phyloP scores from a whole-genome alignment of 495 filamentous ascomycete genomes.

The Apodospora peruviana region DNA sequence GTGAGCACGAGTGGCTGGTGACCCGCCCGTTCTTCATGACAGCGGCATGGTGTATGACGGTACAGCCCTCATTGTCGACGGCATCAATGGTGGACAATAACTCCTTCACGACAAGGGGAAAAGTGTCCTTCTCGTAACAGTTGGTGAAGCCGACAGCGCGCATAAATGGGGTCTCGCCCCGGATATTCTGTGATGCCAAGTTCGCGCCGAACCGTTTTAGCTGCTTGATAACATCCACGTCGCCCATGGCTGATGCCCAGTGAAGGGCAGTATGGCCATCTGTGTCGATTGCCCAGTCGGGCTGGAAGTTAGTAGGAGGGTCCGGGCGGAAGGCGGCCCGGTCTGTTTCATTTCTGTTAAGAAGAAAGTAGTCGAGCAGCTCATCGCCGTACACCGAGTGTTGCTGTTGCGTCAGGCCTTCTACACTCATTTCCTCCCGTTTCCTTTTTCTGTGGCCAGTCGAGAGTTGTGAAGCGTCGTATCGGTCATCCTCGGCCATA shows the following conservation, averaged over 20 bases:
- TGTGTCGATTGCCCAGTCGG: slow-evolving; percentile 83
- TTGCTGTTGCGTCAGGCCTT: slow-evolving; percentile 68
- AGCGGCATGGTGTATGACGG: slow-evolving; percentile 88
- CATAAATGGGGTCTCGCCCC: slow-evolving; percentile 91
- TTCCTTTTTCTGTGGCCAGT: slow-evolving; percentile 74
- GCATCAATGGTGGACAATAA: slow-evolving; percentile 69
- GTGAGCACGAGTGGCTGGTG: slow-evolving; percentile 73
- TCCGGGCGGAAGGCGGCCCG: slow-evolving; percentile 63
- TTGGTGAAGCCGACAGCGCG: slow-evolving; percentile 94
- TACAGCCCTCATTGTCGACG: slow-evolving; percentile 70
- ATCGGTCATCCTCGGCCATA: slow-evolving; percentile 72
- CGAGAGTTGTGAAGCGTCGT: slow-evolving; percentile 60
- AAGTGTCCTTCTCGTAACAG: slow-evolving; percentile 84
- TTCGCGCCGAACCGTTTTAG: slow-evolving; percentile 71
- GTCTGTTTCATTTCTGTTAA: slow-evolving; percentile 55
- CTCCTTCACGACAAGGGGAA: slow-evolving; percentile 72
- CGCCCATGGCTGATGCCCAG: slow-evolving; percentile 98
- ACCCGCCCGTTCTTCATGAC: slow-evolving; percentile 68
- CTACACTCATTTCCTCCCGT: slow-evolving; percentile 57
- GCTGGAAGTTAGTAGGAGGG: slow-evolving; percentile 75
- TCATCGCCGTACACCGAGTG: slow-evolving; percentile 88
- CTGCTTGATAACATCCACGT: slow-evolving; percentile 82
- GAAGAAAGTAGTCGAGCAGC: slow-evolving; percentile 90
- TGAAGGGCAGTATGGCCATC: slow-evolving; percentile 86
- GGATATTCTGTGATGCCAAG: slow-evolving; percentile 59